phyloP scores from a whole-genome alignment of 163 green algal genomes.

The Scenedesmus sp. region DNA sequence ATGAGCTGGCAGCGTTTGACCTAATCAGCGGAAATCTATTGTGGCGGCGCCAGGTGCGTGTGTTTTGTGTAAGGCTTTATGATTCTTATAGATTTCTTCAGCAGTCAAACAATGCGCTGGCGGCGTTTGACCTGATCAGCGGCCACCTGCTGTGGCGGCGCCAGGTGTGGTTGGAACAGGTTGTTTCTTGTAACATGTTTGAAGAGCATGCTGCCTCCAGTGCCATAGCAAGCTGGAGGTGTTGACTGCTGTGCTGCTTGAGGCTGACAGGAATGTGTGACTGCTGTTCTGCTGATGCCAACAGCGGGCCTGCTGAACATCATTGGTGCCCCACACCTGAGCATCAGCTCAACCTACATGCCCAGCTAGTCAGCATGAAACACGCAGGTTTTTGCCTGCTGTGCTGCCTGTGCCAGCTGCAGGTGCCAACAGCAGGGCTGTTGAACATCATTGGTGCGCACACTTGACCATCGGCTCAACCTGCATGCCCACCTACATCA shows the following conservation, averaged over 20 bases:
- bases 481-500: too few relatives aligned
- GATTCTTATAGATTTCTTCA: background rate
- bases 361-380: too few relatives aligned
- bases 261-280: too few relatives aligned
- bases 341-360: background rate
- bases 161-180: conserved; percentile 29
- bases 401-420: background rate
- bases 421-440: conserved; percentile 76
- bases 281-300: conserved; percentile 9
- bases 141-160: conserved; percentile 69
- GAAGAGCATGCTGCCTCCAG: background rate
- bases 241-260: too few relatives aligned
- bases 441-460: too few relatives aligned
- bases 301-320: background rate
- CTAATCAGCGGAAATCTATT: conserved; percentile 47
- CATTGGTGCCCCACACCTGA: background rate
- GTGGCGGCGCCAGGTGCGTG: background rate
- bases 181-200: background rate
- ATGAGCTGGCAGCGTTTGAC: conserved; percentile 76
- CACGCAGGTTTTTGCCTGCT: too few relatives aligned
- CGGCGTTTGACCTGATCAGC: conserved; percentile 69
- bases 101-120: conserved; percentile 65
- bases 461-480: too few relatives aligned
- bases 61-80: background rate
- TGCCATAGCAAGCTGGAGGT: background rate